A percentile compares a stretch with the other conserved stretches of the same genome.
These are phyloP conservation scores for Parastagonospora nodorum DNA, from an alignment of 2,329 filamentous ascomycete genomes.

Conservation along the genomic window DNA sequence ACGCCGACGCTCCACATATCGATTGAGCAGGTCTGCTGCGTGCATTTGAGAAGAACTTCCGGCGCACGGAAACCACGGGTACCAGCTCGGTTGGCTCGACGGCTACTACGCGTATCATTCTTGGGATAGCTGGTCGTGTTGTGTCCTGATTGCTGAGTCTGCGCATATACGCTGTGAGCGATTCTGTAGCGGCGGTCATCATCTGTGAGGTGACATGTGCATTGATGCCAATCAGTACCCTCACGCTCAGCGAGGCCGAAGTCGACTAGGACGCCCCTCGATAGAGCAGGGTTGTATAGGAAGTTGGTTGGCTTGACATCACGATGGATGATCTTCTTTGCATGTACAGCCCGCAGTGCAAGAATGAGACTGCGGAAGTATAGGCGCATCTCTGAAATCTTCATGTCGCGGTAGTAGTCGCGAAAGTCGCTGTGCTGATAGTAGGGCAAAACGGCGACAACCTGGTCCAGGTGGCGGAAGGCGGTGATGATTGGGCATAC, in stretches of 20 bases:
- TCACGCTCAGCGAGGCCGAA: conserved; percentile 89
- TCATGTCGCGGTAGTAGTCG: conserved; percentile 91
- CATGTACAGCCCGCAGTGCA: conserved; percentile 82
- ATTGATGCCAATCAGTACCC: conserved; percentile 75
- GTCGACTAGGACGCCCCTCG: conserved; percentile 92
- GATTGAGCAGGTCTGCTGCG: conserved; percentile 86
- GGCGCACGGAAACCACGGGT: conserved; percentile 95
- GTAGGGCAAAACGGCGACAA: conserved; percentile 92
- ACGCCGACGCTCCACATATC: conserved; percentile 98
- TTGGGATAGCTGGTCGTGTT: conserved; percentile 75
- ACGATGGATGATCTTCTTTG: conserved; percentile 83
- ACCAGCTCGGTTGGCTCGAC: conserved; percentile 90
- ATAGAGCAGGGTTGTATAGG: conserved; percentile 80
- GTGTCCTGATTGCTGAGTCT: conserved; percentile 52
- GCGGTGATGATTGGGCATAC: conserved; percentile 96
- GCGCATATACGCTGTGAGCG: conserved; percentile 63
- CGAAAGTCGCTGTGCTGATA: conserved; percentile 96
- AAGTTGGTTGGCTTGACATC: conserved; percentile 99
- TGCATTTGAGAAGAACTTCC: conserved; percentile 96
- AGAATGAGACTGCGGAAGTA: conserved; percentile 90
- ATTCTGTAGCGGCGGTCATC: conserved; percentile 64
- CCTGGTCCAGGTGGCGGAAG: conserved; percentile 93
- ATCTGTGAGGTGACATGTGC: conserved; percentile 74
- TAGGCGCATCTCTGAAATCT: conserved; percentile 80
- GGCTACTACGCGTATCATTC: conserved; percentile 83